phyloP scores from a whole-genome alignment of 768 basidiomycete species.

The Leccinum olivaceopallidum region DNA sequence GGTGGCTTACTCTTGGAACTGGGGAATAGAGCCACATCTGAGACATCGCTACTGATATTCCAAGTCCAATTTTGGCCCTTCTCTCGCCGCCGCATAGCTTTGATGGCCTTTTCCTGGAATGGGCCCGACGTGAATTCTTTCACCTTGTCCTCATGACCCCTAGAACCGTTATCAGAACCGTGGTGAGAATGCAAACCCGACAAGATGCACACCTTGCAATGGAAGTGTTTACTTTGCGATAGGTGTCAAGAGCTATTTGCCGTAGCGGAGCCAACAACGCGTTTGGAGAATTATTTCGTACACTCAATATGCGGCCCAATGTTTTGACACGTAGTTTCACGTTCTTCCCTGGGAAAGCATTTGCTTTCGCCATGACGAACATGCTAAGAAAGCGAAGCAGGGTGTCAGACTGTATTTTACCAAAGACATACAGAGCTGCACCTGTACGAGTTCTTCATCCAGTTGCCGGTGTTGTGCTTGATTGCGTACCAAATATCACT shows the following conservation, averaged over 20 bases:
- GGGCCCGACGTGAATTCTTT: constrained; percentile 33
- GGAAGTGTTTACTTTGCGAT: constrained; percentile 38
- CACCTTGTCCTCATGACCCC: constrained; percentile 34
- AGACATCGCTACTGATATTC: constrained; percentile 40
- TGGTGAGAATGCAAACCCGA: background rate
- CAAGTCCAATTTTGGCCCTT: constrained; percentile 36
- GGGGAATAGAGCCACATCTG: constrained; percentile 26
- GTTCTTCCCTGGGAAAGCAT: constrained; percentile 37
- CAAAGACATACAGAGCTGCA: constrained; percentile 6
- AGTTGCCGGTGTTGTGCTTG: constrained; percentile 33
- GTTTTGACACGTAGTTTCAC: constrained; percentile 22
- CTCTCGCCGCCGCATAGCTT: constrained; percentile 33
- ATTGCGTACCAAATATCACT: constrained; percentile 34
- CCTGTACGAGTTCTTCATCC: constrained; percentile 39
- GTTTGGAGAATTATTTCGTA: constrained; percentile 26
- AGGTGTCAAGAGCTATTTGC: constrained; percentile 36
- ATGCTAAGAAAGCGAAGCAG: constrained; percentile 26
- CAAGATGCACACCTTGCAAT: constrained; percentile 37
- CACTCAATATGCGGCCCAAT: constrained; percentile 27
- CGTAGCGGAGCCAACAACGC: constrained; percentile 40
- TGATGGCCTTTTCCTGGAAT: constrained; percentile 32
- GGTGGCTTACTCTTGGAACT: constrained; percentile 16
- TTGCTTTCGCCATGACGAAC: constrained; percentile 35
- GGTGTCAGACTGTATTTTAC: background rate
- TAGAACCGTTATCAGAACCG: background rate